Conservation (phyloP, 2,329 filamentous ascomycete species). For the Didymella segeticola region DNA sequence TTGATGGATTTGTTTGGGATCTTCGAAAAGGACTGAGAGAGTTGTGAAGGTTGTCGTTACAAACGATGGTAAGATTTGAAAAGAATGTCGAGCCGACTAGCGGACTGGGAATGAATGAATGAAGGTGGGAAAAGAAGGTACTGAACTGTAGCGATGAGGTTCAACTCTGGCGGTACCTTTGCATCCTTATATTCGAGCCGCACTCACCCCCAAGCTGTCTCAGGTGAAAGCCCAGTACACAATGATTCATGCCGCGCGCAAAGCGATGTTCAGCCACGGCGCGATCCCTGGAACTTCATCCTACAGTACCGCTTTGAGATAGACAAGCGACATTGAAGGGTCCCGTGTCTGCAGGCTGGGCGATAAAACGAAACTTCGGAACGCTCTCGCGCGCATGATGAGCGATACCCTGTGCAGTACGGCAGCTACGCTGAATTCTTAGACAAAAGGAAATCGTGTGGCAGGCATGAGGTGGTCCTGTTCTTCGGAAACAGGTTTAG, state of each 20-base stretch:
- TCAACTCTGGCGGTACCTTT: background rate
- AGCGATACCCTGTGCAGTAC: slow-evolving; percentile 7
- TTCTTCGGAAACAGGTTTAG: slow-evolving; percentile 14
- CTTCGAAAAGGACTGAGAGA: slow-evolving; percentile 17
- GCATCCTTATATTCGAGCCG: slow-evolving; percentile 6
- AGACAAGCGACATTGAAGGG: slow-evolving; percentile 37
- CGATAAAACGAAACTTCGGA: slow-evolving; percentile 20
- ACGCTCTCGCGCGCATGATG: slow-evolving; percentile 6
- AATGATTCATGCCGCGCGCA: slow-evolving; percentile 25
- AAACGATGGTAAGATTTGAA: slow-evolving; percentile 35
- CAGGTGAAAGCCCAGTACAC: slow-evolving; percentile 17
- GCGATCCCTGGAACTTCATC: slow-evolving; percentile 16
- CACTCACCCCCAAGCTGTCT: background rate
- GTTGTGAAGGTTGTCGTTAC: slow-evolving; percentile 21
- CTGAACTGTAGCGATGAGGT: slow-evolving; percentile 37
- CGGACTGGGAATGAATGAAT: slow-evolving; percentile 36
- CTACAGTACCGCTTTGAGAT: slow-evolving; percentile 20
- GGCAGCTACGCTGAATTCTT: slow-evolving; percentile 8
- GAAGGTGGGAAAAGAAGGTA: slow-evolving; percentile 38
- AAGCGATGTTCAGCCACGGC: slow-evolving; percentile 16
- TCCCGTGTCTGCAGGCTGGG: slow-evolving; percentile 25
- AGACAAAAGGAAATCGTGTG: slow-evolving; percentile 5
- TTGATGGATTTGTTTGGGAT: slow-evolving; percentile 21
- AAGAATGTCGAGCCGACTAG: slow-evolving; percentile 45
- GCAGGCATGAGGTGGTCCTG: slow-evolving; percentile 16